A percentile compares a stretch with the other conserved stretches of the same genome.
These are phyloP conservation scores for Alternaria hordeiaustralica DNA, from an alignment of 2,329 filamentous ascomycete genomes.

Conservation along the genomic window DNA sequence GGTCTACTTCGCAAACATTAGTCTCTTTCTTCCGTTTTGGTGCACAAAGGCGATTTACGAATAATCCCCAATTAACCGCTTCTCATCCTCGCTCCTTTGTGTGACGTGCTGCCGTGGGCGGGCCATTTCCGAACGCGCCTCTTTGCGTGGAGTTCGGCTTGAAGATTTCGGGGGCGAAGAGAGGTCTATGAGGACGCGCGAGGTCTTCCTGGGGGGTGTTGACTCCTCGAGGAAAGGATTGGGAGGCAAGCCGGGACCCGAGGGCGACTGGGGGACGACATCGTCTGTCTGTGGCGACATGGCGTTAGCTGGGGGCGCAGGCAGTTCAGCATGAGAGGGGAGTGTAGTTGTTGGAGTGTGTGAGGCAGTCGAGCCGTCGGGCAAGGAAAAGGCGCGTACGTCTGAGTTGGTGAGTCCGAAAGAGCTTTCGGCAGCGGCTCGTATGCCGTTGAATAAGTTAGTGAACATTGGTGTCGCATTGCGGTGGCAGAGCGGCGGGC, in stretches of 20 bases:
- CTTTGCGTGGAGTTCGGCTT: not conserved
- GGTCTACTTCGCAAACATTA: slow-evolving; percentile 22
- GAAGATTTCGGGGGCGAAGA: slow-evolving; percentile 12
- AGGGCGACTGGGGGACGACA: slow-evolving; percentile 12
- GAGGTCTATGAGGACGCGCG: slow-evolving; percentile 12
- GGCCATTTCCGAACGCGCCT: not conserved
- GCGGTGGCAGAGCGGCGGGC: slow-evolving; percentile 2
- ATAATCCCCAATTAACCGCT: slow-evolving; percentile 23
- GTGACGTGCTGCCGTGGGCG: not conserved
- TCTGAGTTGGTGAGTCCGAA: slow-evolving; percentile 4
- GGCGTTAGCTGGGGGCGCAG: slow-evolving; percentile 18
- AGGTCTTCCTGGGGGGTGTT: slow-evolving; percentile 2
- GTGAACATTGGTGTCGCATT: slow-evolving; percentile 16
- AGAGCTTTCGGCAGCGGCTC: slow-evolving; percentile 8
- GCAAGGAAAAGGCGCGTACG: slow-evolving; percentile 16
- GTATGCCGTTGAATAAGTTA: slow-evolving; percentile 5
- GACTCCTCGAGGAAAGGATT: slow-evolving; percentile 5
- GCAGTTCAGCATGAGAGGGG: not conserved
- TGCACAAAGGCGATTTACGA: slow-evolving; percentile 11
- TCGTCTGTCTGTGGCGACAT: slow-evolving; percentile 30
- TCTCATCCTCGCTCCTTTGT: slow-evolving; percentile 18
- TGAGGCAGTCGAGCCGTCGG: not conserved
- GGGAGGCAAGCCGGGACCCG: slow-evolving; percentile 8
- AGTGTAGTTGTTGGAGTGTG: not conserved
- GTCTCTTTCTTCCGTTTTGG: not conserved